Evolutionary conservation across 495 filamentous ascomycete genomes (phyloP).

Genomic region (Trichodelitschia bisporula): DNA sequence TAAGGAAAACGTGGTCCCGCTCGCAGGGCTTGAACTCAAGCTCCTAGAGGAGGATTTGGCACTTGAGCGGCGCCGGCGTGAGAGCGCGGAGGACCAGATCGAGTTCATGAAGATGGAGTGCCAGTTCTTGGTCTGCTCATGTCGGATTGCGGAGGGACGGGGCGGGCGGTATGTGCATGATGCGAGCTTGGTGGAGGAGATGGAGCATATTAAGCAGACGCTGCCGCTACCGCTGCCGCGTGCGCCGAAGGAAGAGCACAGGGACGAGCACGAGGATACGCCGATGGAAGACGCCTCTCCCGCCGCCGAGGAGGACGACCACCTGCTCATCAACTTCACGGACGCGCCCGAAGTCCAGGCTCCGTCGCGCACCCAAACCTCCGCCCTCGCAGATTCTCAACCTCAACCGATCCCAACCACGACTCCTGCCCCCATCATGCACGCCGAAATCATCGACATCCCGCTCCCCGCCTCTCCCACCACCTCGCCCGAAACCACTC

Average conservation of each 20-base stretch:
- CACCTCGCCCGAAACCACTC: not conserved
- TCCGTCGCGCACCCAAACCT: no score
- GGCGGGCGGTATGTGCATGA: slow-evolving; percentile 28
- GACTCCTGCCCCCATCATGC: no score
- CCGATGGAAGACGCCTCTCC: not conserved
- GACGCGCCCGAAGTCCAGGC: no score
- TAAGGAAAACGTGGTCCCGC: slow-evolving; percentile 17
- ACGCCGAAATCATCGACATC: slow-evolving; percentile 3
- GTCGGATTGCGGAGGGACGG: slow-evolving; percentile 27
- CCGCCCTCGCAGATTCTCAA: no score
- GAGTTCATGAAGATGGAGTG: slow-evolving; percentile 73
- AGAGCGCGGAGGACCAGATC: slow-evolving; percentile 43
- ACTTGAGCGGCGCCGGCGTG: slow-evolving; percentile 37
- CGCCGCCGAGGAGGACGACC: slow-evolving; percentile 2
- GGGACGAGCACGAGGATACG: slow-evolving; percentile 6
- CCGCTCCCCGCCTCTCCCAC: slow-evolving; percentile 2
- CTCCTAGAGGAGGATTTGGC: slow-evolving; percentile 34
- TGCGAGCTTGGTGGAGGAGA: slow-evolving; percentile 7
- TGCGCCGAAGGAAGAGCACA: slow-evolving; percentile 1
- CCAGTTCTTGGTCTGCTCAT: slow-evolving; percentile 44
- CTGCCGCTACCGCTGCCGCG: slow-evolving; percentile 7
- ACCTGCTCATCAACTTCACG: not conserved
- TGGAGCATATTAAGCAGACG: slow-evolving; percentile 11
- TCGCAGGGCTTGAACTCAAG: slow-evolving; percentile 19
- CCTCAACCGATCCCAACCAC: no score